Percentiles rank a stretch among this genome's conserved stretches.
Evolutionary conservation across 305 asterid genomes (phyloP).

Genomic region (Andrographis paniculata): DNA sequence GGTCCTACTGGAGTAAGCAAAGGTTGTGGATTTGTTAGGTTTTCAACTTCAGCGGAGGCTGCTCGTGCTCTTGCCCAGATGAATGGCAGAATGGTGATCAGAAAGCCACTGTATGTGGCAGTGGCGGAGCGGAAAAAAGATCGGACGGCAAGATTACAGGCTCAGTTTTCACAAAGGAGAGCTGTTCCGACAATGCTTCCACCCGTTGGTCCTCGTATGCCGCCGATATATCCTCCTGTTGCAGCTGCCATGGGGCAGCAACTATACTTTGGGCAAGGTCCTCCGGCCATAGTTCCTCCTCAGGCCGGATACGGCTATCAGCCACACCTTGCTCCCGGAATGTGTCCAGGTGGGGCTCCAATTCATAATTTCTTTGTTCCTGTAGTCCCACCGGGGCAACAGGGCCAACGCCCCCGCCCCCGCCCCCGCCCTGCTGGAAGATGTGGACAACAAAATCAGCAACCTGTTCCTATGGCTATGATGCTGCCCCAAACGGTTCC

Average conservation of each 20-base stretch:
- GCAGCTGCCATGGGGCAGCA: constrained; percentile 96
- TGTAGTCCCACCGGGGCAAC: constrained; percentile 63
- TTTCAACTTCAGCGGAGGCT: constrained; percentile 82
- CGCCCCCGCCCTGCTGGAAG: constrained; percentile 77
- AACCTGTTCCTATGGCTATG: constrained; percentile 50
- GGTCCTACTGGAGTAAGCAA: constrained; percentile 84
- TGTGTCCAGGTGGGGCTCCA: constrained; percentile 66
- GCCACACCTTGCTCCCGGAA: constrained; percentile 79
- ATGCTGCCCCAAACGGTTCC: constrained; percentile 73
- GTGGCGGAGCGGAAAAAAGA: constrained; percentile 76
- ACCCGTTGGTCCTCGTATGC: constrained; percentile 76
- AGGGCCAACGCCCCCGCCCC: constrained; percentile 78
- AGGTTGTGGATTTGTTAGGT: constrained; percentile 94
- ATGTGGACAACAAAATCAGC: constrained; percentile 60
- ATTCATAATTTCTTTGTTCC: constrained; percentile 70
- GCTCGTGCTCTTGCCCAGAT: constrained; percentile 71
- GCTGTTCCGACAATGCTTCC: constrained; percentile 69
- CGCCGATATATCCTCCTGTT: constrained; percentile 63
- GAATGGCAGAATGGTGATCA: constrained; percentile 59
- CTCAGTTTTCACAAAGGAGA: constrained; percentile 89
- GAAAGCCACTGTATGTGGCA: constrained; percentile 72
- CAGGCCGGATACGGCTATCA: constrained; percentile 59
- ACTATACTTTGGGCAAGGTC: constrained; percentile 86
- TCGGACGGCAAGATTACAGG: constrained; percentile 71
- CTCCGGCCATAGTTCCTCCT: constrained; percentile 71